Base-by-base conservation (phyloP, 768 basidiomycete genomes). In the Naganishia kalamii region DNA sequence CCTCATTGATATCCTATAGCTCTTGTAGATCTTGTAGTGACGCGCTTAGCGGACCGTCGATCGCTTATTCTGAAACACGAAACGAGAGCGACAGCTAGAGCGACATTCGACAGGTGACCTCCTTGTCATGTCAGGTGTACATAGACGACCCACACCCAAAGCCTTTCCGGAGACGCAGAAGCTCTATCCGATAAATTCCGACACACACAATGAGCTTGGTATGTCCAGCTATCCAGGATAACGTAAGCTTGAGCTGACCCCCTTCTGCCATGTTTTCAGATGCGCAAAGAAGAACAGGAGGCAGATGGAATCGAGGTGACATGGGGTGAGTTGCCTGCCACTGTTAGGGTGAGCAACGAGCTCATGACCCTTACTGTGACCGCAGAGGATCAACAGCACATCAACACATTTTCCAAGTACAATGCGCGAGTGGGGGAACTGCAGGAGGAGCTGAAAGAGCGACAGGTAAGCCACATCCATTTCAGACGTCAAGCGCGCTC, bases 381-480 rank as follows among this genome's bases (percentile, higher is more conserved):
- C 85, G 82, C 63, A 83, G 82, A 83, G 78, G 90, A 92, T 76
- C 92, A 97, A 77, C 86, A 92, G 70, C 84, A 85, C 30, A 97
- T 97, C 80, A 94, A 87, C 79, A 82, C 85, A 0, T 96, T 97
- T 76, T 94, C 92, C 0, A 93, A 91, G 76, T 81, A 93, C 41
- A 96, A 94, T 71, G 86, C 86, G 8, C 85, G 92, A 50, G 78
- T 89, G 65, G 83, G 85, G 7, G 81, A 82, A 29, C 81, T 91
- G 40, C 85, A 89, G 70, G 89, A 87, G 67, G 86, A 84, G 61
- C 82, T 92, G 32, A 82, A 85, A 62, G 79, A 79, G 27, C 83
- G 92, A 71, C 89, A 89, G 84, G 92, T 91, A 35, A 19, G 71
- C 63, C 12, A 15, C 10, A 11, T 19, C 27, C 7, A 27, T 47